Conservation (phyloP, 495 filamentous ascomycete genomes). For the Melanomma pulvis-pyrius region DNA sequence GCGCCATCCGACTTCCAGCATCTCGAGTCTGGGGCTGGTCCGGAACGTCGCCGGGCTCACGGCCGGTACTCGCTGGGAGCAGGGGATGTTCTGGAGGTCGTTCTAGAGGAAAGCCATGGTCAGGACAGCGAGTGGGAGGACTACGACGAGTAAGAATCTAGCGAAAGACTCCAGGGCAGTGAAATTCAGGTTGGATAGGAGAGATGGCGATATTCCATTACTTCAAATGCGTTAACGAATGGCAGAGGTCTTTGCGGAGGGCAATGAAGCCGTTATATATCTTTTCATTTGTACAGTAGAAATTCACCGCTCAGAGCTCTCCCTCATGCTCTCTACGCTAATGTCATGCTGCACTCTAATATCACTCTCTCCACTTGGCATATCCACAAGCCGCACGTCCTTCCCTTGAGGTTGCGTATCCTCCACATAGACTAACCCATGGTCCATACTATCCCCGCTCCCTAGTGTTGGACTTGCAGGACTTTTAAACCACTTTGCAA, state of each 20-base stretch:
- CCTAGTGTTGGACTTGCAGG: constrained; percentile 1
- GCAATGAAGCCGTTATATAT: not conserved
- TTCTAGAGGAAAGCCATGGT: not conserved
- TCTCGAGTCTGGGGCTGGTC: not conserved
- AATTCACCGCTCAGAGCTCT: not conserved
- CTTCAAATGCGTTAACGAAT: too few species aligned
- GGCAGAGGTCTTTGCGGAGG: too few species aligned
- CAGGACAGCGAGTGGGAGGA: constrained; percentile 6
- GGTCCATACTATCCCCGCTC: constrained; percentile 10
- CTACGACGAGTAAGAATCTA: not conserved
- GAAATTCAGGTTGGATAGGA: too few species aligned
- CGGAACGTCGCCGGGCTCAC: not conserved
- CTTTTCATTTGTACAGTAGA: not conserved
- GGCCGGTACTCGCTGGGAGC: not conserved
- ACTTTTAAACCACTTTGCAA: constrained; percentile 23
- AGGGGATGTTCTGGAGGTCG: not conserved
- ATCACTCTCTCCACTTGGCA: too few species aligned
- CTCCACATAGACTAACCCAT: constrained; percentile 20
- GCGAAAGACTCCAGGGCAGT: too few species aligned
- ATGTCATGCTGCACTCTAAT: constrained; percentile 21
- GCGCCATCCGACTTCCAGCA: constrained; percentile 5
- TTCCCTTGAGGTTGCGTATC: not conserved
- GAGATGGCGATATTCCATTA: not conserved
- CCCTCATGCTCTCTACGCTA: constrained; percentile 8
- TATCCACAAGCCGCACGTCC: constrained; percentile 8